Base-by-base conservation (phyloP, 1,284 basidiomycete genomes). In the Naganishia sp. region DNA sequence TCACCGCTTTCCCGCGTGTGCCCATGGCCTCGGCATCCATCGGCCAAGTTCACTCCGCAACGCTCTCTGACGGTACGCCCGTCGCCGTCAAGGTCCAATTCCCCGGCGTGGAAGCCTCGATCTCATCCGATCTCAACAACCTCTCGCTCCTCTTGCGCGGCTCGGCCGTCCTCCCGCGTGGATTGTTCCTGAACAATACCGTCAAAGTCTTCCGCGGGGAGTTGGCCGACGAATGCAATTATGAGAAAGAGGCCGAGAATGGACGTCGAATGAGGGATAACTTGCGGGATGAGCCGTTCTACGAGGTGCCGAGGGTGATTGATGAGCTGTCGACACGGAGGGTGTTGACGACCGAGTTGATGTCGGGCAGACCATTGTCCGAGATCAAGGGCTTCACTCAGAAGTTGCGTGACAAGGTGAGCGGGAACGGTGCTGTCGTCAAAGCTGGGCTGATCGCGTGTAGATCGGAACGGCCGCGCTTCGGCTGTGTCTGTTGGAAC, bases 51-150 rank as follows among this genome's bases (percentile, higher is more conserved):
- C 96, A 99, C 75, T 82, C 79, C 0, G 95, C 90, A 0, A 82
- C 86, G 1, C 84, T 96, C 15, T 75, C 83, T 0, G 78, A 83
- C 0, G 71, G 69, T 6, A 64, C 72, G 13, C 69, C 70, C 7
- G 89, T 97, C 15, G 96, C 95, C 0, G 88, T 99, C 67, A 99
- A 99, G 78, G 85, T 99, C 48, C 96, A 99, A 76, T 99, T 98
- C 77, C 95, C 95, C 0, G 92, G 94, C 70, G 91, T 99, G 39
- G 85, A 84, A 1, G 83, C 88, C 64, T 93, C 90, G 2, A 97
- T 99, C 71, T 83, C 86, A 66, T 92, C 88, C 52, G 96, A 99
- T 76, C 78, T 99, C 18, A 84, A 88, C 23, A 96, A 96, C 77
- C 84, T 98, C 67, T 90, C 89, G 68, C 81, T 92, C 72, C 81